phyloP scores from a whole-genome alignment of 2,329 filamentous ascomycete species.

The Nothophoma quercina region DNA sequence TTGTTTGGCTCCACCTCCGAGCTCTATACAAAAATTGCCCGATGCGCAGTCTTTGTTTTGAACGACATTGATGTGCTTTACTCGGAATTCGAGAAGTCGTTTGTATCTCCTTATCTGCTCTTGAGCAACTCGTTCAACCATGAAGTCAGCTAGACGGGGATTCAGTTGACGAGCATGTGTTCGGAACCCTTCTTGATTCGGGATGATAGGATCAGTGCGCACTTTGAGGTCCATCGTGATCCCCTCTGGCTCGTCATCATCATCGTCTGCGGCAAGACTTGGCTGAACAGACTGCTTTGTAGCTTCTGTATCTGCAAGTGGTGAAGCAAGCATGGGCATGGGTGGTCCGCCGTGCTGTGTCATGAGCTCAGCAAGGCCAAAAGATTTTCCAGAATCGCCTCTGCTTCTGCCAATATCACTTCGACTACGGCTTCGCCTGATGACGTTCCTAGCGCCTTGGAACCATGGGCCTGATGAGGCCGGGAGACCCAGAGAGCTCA shows the following conservation, averaged over 20 bases:
- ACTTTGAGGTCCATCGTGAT: slow-evolving; percentile 69
- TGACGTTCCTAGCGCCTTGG: slow-evolving; percentile 50
- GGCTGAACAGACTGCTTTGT: slow-evolving; percentile 41
- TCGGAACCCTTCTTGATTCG: slow-evolving; percentile 78
- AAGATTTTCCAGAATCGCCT: slow-evolving; percentile 44
- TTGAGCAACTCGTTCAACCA: slow-evolving; percentile 82
- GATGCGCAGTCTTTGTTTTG: slow-evolving; percentile 66
- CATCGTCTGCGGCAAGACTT: slow-evolving; percentile 50
- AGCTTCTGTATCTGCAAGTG: slow-evolving; percentile 49
- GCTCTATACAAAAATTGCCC: slow-evolving; percentile 68
- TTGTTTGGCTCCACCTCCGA: slow-evolving; percentile 70
- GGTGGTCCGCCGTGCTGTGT: slow-evolving; percentile 66
- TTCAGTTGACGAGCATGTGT: slow-evolving; percentile 77
- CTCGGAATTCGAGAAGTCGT: slow-evolving; percentile 71
- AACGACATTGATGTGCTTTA: slow-evolving; percentile 72
- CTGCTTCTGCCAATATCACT: slow-evolving; percentile 59
- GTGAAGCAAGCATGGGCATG: slow-evolving; percentile 62
- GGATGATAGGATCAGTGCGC: slow-evolving; percentile 71
- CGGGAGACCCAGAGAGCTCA: slow-evolving; percentile 51
- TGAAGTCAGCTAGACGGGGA: slow-evolving; percentile 70
- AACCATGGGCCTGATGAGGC: slow-evolving; percentile 47
- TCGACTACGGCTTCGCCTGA: slow-evolving; percentile 63
- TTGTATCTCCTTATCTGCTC: slow-evolving; percentile 85
- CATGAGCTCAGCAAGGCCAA: slow-evolving; percentile 62
- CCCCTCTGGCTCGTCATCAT: slow-evolving; percentile 60